Base-by-base conservation (phyloP, 2,329 filamentous ascomycete species). In the Seiridium unicorne region DNA sequence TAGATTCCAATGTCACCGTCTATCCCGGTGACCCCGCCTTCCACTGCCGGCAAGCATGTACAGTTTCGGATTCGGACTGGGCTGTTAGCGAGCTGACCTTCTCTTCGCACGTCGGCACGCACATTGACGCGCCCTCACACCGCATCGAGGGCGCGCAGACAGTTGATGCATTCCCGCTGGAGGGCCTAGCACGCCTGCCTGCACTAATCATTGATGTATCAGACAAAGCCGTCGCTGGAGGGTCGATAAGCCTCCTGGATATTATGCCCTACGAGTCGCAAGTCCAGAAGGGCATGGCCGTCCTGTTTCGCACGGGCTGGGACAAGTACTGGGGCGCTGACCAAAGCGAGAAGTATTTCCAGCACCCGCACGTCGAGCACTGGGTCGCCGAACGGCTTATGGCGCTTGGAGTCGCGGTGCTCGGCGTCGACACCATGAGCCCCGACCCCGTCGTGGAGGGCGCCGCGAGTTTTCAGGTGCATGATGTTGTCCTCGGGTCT, bases 351-450 rank as follows among this genome's bases (percentile, higher is more conserved):
- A 18, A 35, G 40, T 55, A 55, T 55, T 55, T 55, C 13, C 36
- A 44, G 40, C 51, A 55, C 10, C 51, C 51, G 18, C 31, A 55
- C 40, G 40, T 55, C 3, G 40, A 55, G 7, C 51, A 38, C 36
- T 35, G 26, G 40, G 38, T 55, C 18, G 51, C 51, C 10, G 36
- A 55, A 31, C 51, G 51, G 18, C 36, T 55, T 36, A 38, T 55
- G 51, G 51, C 42, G 40, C 51, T 55, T 18, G 51, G 51, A 9
- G 51, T 55, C 3, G 31, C 38, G 9, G 51, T 55, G 13, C n/a
- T 55, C n/a, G 51, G 51, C 8, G 38, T 44, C 31, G 51, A 55
- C 31, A 55, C 51, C 38, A 55, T 55, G 51, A 55, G 36, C 13
- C 51, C 51, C 7, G 51, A 55, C 44, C 36, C 51, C 18, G 44